These are phyloP conservation scores for Chaetothyriales sp. DNA, from an alignment of 2,329 filamentous ascomycete species.

Conservation along the genomic window DNA sequence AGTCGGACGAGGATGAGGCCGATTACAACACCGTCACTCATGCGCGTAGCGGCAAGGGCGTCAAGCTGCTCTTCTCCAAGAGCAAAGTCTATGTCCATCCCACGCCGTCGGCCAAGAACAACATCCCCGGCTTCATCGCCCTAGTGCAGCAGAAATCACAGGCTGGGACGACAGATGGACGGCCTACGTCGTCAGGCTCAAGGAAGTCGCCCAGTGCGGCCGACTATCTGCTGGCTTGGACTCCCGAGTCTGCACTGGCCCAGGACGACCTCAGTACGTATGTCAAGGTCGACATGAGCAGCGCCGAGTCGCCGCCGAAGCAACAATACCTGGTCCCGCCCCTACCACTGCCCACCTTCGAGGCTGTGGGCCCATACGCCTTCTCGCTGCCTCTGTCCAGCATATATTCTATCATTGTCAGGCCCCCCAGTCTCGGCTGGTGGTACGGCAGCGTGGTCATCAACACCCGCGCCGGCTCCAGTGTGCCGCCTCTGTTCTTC, in stretches of 20 bases:
- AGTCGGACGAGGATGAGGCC: conserved; percentile 92
- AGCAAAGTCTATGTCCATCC: conserved; percentile 99
- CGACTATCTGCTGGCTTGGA: conserved; percentile 76
- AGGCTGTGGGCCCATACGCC: conserved; percentile 62
- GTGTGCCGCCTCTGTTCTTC: conserved; percentile 91
- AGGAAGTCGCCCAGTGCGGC: conserved; percentile 36
- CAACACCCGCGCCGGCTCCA: conserved; percentile 80
- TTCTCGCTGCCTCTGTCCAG: conserved; percentile 84
- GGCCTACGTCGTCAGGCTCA: conserved; percentile 31
- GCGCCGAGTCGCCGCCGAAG: conserved; percentile 64
- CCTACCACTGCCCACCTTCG: conserved; percentile 70
- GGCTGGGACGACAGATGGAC: conserved; percentile 18
- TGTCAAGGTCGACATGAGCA: conserved; percentile 84
- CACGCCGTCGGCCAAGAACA: conserved; percentile 83
- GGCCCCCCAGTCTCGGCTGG: conserved; percentile 89
- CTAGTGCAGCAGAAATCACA: conserved; percentile 69
- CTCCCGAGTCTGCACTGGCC: conserved; percentile 77
- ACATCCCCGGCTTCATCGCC: conserved; percentile 86
- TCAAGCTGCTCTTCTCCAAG: conserved; percentile 90
- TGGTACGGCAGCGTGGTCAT: conserved; percentile 96
- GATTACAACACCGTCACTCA: conserved; percentile 91
- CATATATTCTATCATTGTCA: conserved; percentile 78
- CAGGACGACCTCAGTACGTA: conserved; percentile 70
- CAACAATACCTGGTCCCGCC: conserved; percentile 86
- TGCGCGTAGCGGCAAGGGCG: conserved; percentile 60